Evolutionary conservation across 1,139 yeast genomes (phyloP), one percentile per base, ranked within the genome.

Genomic region (Kodamaea plutei): DNA sequence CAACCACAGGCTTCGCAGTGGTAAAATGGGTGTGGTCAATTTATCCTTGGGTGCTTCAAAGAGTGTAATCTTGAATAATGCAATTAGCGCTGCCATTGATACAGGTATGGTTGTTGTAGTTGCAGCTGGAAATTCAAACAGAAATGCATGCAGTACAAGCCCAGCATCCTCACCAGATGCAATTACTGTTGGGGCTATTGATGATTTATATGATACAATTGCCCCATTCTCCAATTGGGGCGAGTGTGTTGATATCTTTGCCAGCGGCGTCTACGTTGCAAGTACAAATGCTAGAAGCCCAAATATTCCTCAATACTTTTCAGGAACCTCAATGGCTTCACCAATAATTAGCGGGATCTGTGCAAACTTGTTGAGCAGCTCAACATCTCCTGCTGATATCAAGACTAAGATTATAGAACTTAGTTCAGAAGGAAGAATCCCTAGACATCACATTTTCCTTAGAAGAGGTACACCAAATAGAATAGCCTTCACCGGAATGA

Each of bases 281-380:
- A 76, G 80, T 45, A 69, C 72, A 8, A 43, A 45, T 25, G 58
- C 50, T 8, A 36, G 34, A 12, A 49, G 51, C 28, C 39, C 35
- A 8, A 30, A 40, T 3, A 31, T 43, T 12, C 62, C 76, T 1
- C 73, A 64, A 27, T 45, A 53, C 4, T 67, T 80, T 39, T 78
- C 93, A 2, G 96, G 96, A 0, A 87, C 96, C 0, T 85, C 95
- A 1, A 85, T 85, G 87, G 79, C 95, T 0, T 69, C 95, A 1
- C 96, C 96, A 0, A 66, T 78, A 2, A 83, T 84, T 5, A 68
- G 91, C 0, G 96, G 96, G 0, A 47, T 84, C 23, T 76, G 70
- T 2, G 91, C 89, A 0, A 70, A 76, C 20, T 53, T 76, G 28
- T 56, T 87, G 40, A 78, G 84, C 26, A 12, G 5, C 12, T 7